A percentile compares a stretch with the other conserved stretches of the same genome.
phyloP scores from a whole-genome alignment of 2,329 filamentous ascomycete species.

The Neocucurbitaria cava region DNA sequence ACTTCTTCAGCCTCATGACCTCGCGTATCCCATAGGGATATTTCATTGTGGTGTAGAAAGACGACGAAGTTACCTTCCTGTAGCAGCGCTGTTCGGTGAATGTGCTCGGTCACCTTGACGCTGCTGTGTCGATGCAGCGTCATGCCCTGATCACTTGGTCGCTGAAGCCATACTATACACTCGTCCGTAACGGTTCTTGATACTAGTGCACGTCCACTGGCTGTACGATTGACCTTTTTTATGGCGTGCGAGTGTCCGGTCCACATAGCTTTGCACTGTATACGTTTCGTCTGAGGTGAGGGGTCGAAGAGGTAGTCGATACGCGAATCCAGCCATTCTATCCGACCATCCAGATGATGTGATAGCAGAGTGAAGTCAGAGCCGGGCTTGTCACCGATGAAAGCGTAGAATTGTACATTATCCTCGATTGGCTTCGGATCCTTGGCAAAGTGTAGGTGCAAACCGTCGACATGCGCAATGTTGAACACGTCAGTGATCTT shows the following conservation, averaged over 20 bases:
- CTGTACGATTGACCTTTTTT: constrained; percentile 86
- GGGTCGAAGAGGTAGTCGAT: constrained; percentile 84
- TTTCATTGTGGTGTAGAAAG: constrained; percentile 74
- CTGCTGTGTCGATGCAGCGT: constrained; percentile 71
- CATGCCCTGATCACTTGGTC: constrained; percentile 56
- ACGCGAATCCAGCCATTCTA: constrained; percentile 81
- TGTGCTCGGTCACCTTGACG: constrained; percentile 71
- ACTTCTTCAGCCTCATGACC: constrained; percentile 65
- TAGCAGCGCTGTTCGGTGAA: constrained; percentile 80
- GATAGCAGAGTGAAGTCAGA: constrained; percentile 75
- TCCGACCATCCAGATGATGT: constrained; percentile 84
- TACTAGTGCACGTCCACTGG: constrained; percentile 78
- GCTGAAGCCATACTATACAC: constrained; percentile 82
- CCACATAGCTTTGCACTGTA: constrained; percentile 73
- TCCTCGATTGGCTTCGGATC: constrained; percentile 48
- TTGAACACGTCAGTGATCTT: constrained; percentile 79
- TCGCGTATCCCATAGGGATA: constrained; percentile 83
- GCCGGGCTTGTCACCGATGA: constrained; percentile 68
- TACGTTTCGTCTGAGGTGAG: constrained; percentile 62
- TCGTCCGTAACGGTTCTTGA: constrained; percentile 82
- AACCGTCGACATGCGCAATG: constrained; percentile 76
- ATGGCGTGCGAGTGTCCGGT: constrained; percentile 83
- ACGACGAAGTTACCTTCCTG: constrained; percentile 80
- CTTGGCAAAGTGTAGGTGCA: constrained; percentile 52
- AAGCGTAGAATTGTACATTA: constrained; percentile 75